Conservation (phyloP, 148 eudicot genomes). For the Dysphania ambrosioides region DNA sequence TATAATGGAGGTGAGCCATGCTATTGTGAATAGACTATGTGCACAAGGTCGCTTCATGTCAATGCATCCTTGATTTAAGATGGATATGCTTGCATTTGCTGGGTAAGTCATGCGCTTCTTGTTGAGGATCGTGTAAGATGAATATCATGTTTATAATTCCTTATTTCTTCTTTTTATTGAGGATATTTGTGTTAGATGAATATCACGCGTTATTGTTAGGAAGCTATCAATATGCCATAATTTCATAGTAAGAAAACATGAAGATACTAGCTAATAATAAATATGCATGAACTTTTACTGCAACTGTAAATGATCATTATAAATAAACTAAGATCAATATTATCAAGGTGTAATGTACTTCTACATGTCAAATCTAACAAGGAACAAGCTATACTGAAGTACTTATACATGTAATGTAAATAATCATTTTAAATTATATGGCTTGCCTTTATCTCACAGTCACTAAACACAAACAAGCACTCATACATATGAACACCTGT, state of each 20-base stretch:
- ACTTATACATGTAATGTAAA: background rate
- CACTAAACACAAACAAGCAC: background rate
- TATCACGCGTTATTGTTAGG: background rate
- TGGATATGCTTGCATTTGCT: conserved; percentile 96
- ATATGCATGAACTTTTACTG: background rate
- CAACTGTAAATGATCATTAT: background rate
- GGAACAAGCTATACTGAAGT: conserved; percentile 37
- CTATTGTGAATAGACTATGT: conserved; percentile 67
- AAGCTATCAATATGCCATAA: background rate
- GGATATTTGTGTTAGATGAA: background rate
- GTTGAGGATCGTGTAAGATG: conserved; percentile 7
- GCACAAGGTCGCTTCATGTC: conserved; percentile 89
- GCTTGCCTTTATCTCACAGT: background rate
- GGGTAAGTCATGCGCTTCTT: conserved; percentile 54
- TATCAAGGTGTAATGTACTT: conserved; percentile 85
- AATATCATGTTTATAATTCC: conserved; percentile 1
- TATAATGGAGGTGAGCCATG: conserved; percentile 72
- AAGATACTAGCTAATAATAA: background rate
- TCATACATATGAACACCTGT: too few species aligned
- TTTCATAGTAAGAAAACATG: background rate
- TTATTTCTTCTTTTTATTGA: background rate
- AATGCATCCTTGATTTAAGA: conserved; percentile 95
- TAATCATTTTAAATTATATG: background rate
- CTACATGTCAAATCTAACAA: too few species aligned
- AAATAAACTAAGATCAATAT: background rate